Conservation (phyloP, 768 basidiomycete genomes). For the Clavulina sp. region DNA sequence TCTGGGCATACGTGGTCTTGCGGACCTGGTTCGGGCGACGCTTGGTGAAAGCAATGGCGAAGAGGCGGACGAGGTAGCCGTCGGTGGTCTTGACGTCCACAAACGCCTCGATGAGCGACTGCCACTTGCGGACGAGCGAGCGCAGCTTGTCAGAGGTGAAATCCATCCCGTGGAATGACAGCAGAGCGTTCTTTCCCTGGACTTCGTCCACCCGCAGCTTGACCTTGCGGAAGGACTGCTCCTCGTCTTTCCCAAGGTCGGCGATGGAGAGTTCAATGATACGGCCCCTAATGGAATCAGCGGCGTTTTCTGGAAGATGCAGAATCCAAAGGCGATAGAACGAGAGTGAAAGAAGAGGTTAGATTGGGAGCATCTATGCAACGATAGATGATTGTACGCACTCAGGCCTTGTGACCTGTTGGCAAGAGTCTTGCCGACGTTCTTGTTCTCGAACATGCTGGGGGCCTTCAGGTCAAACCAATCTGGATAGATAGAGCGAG, state of each 20-base stretch:
- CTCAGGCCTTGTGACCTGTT: slow-evolving; percentile 97
- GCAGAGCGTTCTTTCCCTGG: slow-evolving; percentile 97
- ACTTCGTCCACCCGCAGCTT: slow-evolving; percentile 93
- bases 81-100: slow-evolving; percentile 99
- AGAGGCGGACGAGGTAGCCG: slow-evolving; percentile 96
- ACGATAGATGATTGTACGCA: slow-evolving; percentile 28
- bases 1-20: slow-evolving; percentile 97
- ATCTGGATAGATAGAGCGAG: slow-evolving; percentile 31
- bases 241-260: slow-evolving; percentile 98
- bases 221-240: slow-evolving; percentile 98
- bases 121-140: slow-evolving; percentile 99
- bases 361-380: neutral
- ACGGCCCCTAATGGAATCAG: slow-evolving; percentile 94
- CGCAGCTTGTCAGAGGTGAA: slow-evolving; percentile 99
- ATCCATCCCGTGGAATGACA: slow-evolving; percentile 99
- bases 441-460: slow-evolving; percentile 89
- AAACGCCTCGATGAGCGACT: slow-evolving; percentile 95
- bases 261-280: slow-evolving; percentile 91
- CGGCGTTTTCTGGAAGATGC: slow-evolving; percentile 75
- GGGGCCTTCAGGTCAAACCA: slow-evolving; percentile 99
- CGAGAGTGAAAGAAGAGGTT: neutral
- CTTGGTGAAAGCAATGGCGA: slow-evolving; percentile 98
- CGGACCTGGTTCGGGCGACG: slow-evolving; percentile 89
- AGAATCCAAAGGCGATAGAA: neutral
- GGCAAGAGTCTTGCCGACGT: slow-evolving; percentile 95